Evolutionary conservation across 2,329 filamentous ascomycete genomes (phyloP), one percentile per base, ranked within the genome.

Genomic region (Cladophialophora carrionii): DNA sequence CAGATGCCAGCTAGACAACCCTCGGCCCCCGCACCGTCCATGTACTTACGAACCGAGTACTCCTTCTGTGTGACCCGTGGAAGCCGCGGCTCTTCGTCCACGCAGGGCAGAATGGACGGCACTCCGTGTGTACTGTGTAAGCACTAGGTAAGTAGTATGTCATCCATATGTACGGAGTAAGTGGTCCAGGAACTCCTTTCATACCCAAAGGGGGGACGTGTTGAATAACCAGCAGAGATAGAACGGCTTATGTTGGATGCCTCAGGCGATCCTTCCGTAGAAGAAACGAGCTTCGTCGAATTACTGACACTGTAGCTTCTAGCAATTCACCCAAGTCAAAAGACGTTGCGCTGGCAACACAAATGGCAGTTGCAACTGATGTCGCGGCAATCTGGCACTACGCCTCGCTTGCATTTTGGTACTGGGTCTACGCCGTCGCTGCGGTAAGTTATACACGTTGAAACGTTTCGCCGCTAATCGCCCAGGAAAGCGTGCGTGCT

Each of bases 321-420:
- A 43, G 37, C 37, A 3, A 43, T 43, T 9, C 37, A n/a, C 14
- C 4, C n/a, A n/a, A n/a, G n/a, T n/a, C n/a, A n/a, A n/a, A 43
- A 43, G n/a, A n/a, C 6, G 6, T 2, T 7, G 2, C 37, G 2
- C 17, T 5, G 17, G 17, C 3, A 43, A 20, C 14, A n/a, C 17
- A 9, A 26, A 3, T 10, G 29, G 24, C 22, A 3, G 41, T 57
- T 49, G 37, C 49, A 24, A 26, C 46, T n/a, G 26, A 20, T 32
- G 24, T 29, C 48, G 31, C 4, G 0, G 24, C 10, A 31, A 10
- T 48, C n/a, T 32, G 17, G 58, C 51, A 48, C 58, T 55, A 55
- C 41, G 51, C 20, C 24, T 34, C 34, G 9, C 22, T 55, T 17
- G 58, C 34, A 26, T 3, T 55, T 4, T 55, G 58, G 58, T 46